Conservation (phyloP, 179 eudicot genomes). For the Corrigiola litoralis region DNA sequence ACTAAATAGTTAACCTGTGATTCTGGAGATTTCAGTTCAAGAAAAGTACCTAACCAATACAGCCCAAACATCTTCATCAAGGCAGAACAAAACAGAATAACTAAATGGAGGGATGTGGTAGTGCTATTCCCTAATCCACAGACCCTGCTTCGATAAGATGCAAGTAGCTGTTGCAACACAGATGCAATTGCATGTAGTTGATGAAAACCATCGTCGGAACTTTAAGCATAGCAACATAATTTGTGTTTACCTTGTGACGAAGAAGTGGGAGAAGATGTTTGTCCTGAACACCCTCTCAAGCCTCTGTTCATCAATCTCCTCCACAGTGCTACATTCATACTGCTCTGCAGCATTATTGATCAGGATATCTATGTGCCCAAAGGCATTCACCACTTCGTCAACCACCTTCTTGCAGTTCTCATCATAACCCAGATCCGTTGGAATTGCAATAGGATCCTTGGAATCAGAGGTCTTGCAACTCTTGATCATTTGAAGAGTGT, state of each 20-base stretch:
- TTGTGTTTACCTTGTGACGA: constrained; percentile 63
- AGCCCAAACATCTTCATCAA: too few species aligned
- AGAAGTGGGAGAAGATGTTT: constrained; percentile 72
- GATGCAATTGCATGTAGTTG: too few species aligned
- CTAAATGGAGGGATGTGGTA: too few species aligned
- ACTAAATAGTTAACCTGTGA: too few species aligned
- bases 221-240: too few species aligned
- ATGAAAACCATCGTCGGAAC: too few species aligned
- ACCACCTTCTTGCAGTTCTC: constrained; percentile 65
- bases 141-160: too few species aligned
- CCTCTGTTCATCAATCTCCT: constrained; percentile 68
- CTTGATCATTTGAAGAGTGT: constrained; percentile 48
- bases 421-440: constrained; percentile 66
- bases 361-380: constrained; percentile 59
- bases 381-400: constrained; percentile 62
- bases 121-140: too few species aligned
- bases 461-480: constrained; percentile 40
- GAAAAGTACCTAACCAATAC: too few species aligned
- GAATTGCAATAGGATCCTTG: constrained; percentile 58
- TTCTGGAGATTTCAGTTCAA: too few species aligned
- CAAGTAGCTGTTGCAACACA: too few species aligned
- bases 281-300: constrained; percentile 81
- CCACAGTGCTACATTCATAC: constrained; percentile 41
- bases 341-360: constrained; percentile 80
- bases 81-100: too few species aligned